phyloP scores from a whole-genome alignment of 805 yeast species.

The Lipomyces yamadae region DNA sequence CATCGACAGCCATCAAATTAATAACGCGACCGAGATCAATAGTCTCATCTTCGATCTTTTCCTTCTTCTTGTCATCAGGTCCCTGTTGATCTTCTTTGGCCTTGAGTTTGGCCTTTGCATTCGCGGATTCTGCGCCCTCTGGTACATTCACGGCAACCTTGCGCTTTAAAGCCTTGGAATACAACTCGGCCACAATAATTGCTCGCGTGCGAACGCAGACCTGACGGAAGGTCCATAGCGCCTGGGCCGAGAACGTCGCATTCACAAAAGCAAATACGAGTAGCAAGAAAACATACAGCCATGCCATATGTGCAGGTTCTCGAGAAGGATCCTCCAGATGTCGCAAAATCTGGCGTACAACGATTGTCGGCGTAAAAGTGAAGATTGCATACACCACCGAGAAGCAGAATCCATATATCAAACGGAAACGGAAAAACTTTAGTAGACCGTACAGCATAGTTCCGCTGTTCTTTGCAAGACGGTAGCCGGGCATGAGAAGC shows the following conservation, averaged over 20 bases:
- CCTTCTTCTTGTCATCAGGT: constrained; percentile 16
- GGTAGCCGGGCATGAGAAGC: constrained; percentile 56
- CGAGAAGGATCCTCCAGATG: constrained; percentile 74
- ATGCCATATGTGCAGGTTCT: constrained; percentile 72
- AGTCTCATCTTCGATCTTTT: constrained; percentile 47
- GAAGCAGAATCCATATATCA: constrained; percentile 26
- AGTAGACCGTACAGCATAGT: constrained; percentile 31
- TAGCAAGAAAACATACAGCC: constrained; percentile 83
- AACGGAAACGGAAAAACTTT: constrained; percentile 12
- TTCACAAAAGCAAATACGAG: constrained; percentile 64
- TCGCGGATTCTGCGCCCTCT: constrained; percentile 25
- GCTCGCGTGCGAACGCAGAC: constrained; percentile 90
- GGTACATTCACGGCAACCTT: constrained; percentile 45
- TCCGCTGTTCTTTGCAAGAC: constrained; percentile 20
- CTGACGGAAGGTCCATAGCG: constrained; percentile 86
- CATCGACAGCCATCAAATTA: constrained; percentile 91
- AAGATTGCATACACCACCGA: constrained; percentile 46
- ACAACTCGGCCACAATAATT: constrained; percentile 86
- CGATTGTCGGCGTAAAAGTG: constrained; percentile 75
- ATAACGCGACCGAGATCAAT: constrained; percentile 86
- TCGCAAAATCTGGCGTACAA: constrained; percentile 78
- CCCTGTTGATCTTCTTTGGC: constrained; percentile 34
- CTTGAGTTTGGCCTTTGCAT: constrained; percentile 28
- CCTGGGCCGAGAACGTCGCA: constrained; percentile 72
- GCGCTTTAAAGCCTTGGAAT: constrained; percentile 89